These are phyloP conservation scores for Talaromyces stipitatus DNA, from an alignment of 495 filamentous ascomycete species.

Conservation along the genomic window DNA sequence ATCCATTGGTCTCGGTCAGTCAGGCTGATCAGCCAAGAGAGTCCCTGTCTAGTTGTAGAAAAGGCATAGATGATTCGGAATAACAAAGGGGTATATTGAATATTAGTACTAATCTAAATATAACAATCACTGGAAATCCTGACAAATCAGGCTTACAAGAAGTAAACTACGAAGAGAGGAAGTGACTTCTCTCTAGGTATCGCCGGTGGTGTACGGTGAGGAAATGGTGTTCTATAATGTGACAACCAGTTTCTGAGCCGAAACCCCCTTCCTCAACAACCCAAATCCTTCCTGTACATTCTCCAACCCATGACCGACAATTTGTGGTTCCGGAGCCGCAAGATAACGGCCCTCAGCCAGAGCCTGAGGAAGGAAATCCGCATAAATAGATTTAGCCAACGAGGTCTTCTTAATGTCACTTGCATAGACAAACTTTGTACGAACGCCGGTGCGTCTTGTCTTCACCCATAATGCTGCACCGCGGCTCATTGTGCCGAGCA, in stretches of 20 bases:
- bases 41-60: background rate
- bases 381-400: background rate
- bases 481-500: background rate
- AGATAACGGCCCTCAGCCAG: constrained; percentile 2
- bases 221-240: background rate
- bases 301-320: constrained; percentile 4
- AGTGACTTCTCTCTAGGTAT: background rate
- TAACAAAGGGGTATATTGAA: background rate
- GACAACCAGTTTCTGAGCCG: constrained; percentile 6
- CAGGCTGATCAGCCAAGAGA: background rate
- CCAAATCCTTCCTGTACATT: constrained; percentile 2
- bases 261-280: background rate
- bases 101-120: background rate
- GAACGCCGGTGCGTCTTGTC: constrained; percentile 1
- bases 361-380: constrained; percentile 4
- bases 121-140: background rate
- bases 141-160: background rate
- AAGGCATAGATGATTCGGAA: background rate
- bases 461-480: background rate
- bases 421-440: constrained; percentile 1
- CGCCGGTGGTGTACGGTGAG: background rate
- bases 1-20: background rate
- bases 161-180: background rate
- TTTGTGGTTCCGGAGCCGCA: background rate
- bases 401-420: background rate